phyloP scores from a whole-genome alignment of 371 early-diverging fungal species.

The Syncephalastrum racemosum region DNA sequence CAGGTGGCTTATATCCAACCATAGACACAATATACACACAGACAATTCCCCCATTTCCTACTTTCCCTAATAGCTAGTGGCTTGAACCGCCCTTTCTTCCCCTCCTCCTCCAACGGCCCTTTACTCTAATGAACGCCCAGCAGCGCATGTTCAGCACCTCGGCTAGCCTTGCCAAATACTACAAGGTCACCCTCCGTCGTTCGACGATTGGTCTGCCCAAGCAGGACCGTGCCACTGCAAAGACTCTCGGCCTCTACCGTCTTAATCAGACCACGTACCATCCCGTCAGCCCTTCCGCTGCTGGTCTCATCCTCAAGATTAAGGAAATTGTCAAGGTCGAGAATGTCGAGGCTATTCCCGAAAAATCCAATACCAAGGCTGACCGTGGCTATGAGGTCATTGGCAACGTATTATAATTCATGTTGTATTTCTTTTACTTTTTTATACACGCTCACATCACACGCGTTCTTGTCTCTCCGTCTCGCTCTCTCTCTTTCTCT shows the following conservation, averaged over 20 bases:
- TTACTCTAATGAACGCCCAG: constrained; percentile 6
- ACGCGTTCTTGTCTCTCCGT: too few relatives aligned
- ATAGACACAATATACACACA: too few relatives aligned
- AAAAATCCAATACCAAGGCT: constrained; percentile 39
- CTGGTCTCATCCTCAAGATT: constrained; percentile 77
- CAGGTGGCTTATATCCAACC: too few relatives aligned
- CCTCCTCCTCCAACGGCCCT: too few relatives aligned
- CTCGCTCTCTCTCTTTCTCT: too few relatives aligned
- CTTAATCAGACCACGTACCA: constrained; percentile 62
- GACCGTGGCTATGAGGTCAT: constrained; percentile 60
- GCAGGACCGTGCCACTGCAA: constrained; percentile 54
- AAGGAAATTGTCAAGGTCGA: constrained; percentile 79
- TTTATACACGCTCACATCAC: too few relatives aligned
- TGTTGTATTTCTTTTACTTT: too few relatives aligned
- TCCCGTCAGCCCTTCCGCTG: constrained; percentile 60
- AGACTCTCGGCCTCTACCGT: constrained; percentile 56
- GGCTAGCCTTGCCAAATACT: constrained; percentile 41
- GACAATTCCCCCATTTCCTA: too few relatives aligned
- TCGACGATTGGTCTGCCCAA: constrained; percentile 61
- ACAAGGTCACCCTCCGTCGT: constrained; percentile 59
- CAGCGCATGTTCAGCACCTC: constrained; percentile 36
- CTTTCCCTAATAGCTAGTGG: too few relatives aligned
- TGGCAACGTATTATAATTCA: constrained; percentile 42
- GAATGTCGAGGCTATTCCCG: constrained; percentile 60
- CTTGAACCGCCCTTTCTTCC: too few relatives aligned